Base-by-base conservation (phyloP, 1,139 yeast species). In the Trichomonascaceae sp. region DNA sequence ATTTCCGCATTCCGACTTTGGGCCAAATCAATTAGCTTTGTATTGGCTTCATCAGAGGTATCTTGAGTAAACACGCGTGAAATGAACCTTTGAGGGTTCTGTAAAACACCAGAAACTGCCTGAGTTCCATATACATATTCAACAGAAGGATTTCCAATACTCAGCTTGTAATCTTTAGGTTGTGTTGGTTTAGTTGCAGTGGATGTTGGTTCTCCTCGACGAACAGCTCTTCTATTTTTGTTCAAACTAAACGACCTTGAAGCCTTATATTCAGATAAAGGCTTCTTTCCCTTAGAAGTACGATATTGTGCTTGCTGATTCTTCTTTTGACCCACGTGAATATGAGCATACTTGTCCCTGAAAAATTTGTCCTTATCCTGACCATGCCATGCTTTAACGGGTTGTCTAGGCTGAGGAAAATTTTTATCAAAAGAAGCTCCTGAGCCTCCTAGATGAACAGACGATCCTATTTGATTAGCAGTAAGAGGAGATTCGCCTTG, bases 91-190 rank as follows among this genome's bases (percentile, higher is more conserved):
- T 78, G 81, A 18, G 76, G 74, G 10, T 85, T 79, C 24, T 71
- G 69, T 53, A 90, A 71, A 0, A 89, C 95, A 1, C 96, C 85
- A 32, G 78, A 63, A 1, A 90, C 93, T 0, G 95, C 74, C 55
- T 87, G 85, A 0, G 85, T 82, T 3, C 97, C 97, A 65, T 79
- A 88, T 1, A 89, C 70, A 62, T 83, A 84, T 63, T 89, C 96
- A 53, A 78, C 69, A 45, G 82, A 66, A 0, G 90, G 84, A 54
- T 63, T 59, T 43, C 55, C 52, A 39, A 56, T 49, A 44, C 20
- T 30, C 17, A 32, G 43, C 17, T 46, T 27, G 17, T 46, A 30
- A 15, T 19, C 20, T 47, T 43, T 36, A 15, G 43, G 43, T 19
- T 49, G 41, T 15, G 15, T 36, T 5, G 41, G n/a, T 15, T 36